Evolutionary conservation across 139 green algal genomes (phyloP), one percentile per base, ranked within the genome.

Genomic region (Mesostigma viride): DNA sequence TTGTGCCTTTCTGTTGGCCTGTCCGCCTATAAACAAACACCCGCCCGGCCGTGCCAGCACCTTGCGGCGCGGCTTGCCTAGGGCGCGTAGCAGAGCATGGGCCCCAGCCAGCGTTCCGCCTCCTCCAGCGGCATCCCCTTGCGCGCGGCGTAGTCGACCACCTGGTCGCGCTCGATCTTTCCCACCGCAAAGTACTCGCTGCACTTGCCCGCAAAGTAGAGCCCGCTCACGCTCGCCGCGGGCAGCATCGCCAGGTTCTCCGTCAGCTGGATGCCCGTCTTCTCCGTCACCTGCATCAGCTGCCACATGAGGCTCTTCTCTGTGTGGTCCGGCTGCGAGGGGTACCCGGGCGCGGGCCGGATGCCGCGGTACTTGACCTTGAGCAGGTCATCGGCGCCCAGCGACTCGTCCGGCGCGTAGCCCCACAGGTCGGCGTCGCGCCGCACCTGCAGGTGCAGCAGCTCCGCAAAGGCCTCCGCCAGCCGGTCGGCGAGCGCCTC

Each of bases 281-380:
- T 48, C 32, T 81, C 74, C 65, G 95, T 77, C 1, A 87, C 77
- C 4, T 88, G 75, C 83, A 97, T 88, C 31, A 96, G 75, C n/a
- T 88, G 33, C 91, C 91, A 97, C 91, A 97, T 97, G 33, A 87
- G 88, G 22, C 58, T 34, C 83, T 98, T 98, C 84, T 98, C 92
- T 0, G 89, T 97, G 85, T 98, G 92, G 76, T 98, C 92, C 0
- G 92, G 92, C 82, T 98, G 92, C 1, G 79, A 91, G n/a, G 92
- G 92, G 83, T 98, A 98, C n/a, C 92, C 92, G 0, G 92, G 84
- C 8, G 92, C 92, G 3, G 92, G 92, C 1, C 92, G 88, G 81
- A 98, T 98, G 68, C 92, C 92, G 77, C 61, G 30, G 73, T 98
- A 98, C 80, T 96, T 96, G 69, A 98, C 91, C 82, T 96, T 97